Evolutionary conservation across 768 basidiomycete genomes (phyloP).

Genomic region (Tulasnella calospora): DNA sequence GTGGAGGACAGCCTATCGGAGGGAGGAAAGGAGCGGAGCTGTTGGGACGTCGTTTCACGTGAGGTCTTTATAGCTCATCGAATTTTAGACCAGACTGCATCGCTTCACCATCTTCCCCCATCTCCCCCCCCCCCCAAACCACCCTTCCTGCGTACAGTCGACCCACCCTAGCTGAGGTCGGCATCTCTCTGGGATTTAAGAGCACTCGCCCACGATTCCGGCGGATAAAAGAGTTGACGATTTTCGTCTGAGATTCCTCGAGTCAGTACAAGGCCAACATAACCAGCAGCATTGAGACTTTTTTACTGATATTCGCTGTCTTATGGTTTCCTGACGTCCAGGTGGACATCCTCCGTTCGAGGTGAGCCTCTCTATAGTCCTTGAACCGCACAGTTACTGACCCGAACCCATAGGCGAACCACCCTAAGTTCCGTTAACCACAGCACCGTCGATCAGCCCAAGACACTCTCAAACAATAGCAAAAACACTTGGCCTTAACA

Average conservation of each 20-base stretch:
- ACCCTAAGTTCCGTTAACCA: conserved; percentile 51
- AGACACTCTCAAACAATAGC: conserved; percentile 27
- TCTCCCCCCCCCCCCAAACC: no score
- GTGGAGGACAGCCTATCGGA: neutral
- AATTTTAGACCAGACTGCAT: neutral
- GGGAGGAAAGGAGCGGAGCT: neutral
- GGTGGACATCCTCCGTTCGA: conserved; percentile 70
- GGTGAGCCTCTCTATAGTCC: conserved; percentile 44
- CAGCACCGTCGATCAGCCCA: conserved; percentile 21
- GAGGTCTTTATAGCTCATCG: neutral
- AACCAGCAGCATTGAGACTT: conserved; percentile 16
- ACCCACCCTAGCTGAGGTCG: neutral
- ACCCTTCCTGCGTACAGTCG: neutral
- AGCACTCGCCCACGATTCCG: conserved; percentile 53
- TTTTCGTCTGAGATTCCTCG: conserved; percentile 76
- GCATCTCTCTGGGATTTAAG: neutral
- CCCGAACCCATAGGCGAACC: conserved; percentile 59
- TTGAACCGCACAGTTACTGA: conserved; percentile 22
- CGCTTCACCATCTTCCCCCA: neutral
- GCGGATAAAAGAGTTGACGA: conserved; percentile 72
- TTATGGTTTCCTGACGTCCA: conserved; percentile 6
- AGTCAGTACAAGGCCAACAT: conserved; percentile 43
- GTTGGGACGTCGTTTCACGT: neutral
- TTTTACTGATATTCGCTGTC: conserved; percentile 28
- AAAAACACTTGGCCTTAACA: conserved; percentile 17